Evolutionary conservation across 2,329 filamentous ascomycete species (phyloP).

Genomic region (Fusarium lyarnte): DNA sequence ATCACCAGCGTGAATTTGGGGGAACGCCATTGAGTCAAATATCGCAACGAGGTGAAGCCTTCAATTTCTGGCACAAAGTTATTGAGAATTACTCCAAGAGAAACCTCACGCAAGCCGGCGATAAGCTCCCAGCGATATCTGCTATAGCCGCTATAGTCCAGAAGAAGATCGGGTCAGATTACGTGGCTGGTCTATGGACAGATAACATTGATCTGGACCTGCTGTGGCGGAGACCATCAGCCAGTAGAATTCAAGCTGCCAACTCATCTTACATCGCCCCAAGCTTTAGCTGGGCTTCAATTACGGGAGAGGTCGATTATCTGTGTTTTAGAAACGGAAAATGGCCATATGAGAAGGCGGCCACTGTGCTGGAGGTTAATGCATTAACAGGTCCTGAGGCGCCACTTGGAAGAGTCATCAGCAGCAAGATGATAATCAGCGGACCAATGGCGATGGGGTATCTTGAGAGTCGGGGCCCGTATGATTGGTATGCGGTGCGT

Average conservation of each 20-base stretch:
- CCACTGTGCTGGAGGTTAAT: constrained; percentile 15
- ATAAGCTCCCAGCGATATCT: constrained; percentile 46
- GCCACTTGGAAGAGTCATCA: constrained; percentile 23
- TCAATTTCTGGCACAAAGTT: constrained; percentile 43
- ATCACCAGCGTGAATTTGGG: constrained; percentile 37
- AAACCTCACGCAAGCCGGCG: constrained; percentile 30
- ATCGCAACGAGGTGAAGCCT: constrained; percentile 27
- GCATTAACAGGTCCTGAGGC: constrained; percentile 10
- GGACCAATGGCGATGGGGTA: constrained; percentile 15
- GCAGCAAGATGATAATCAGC: constrained; percentile 9
- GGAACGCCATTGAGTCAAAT: constrained; percentile 26
- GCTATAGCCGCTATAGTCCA: constrained; percentile 41
- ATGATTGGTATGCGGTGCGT: background rate
- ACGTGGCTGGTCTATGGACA: constrained; percentile 45
- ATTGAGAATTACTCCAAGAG: constrained; percentile 43
- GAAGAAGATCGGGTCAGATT: constrained; percentile 33
- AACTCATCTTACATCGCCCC: constrained; percentile 30
- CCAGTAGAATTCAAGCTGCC: background rate
- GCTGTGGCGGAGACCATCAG: constrained; percentile 28
- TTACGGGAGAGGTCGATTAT: constrained; percentile 39
- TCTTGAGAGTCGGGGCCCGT: background rate
- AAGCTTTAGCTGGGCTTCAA: constrained; percentile 40
- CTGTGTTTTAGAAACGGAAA: constrained; percentile 37
- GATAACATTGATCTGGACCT: constrained; percentile 39
- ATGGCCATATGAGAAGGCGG: constrained; percentile 14